These are phyloP conservation scores for Ophiosphaerella narmari DNA, from an alignment of 2,329 filamentous ascomycete genomes.

Conservation along the genomic window DNA sequence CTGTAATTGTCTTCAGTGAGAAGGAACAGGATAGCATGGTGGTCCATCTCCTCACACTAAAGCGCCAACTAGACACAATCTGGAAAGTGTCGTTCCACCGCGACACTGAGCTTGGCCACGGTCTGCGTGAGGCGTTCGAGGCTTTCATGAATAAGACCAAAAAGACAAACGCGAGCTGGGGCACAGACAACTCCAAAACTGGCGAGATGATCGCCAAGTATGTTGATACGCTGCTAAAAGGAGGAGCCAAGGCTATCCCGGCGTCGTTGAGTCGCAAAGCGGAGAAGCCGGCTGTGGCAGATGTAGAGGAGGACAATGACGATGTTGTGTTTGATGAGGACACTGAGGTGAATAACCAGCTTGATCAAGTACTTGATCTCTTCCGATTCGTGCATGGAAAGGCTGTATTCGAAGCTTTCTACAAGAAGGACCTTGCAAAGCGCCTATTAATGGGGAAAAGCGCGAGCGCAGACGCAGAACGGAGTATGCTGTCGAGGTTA, in stretches of 20 bases:
- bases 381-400: slow-evolving; percentile 98
- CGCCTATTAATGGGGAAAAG: slow-evolving; percentile 89
- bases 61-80: slow-evolving; percentile 76
- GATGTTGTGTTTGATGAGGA: slow-evolving; percentile 81
- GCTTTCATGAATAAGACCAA: slow-evolving; percentile 89
- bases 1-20: slow-evolving; percentile 78
- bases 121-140: slow-evolving; percentile 82
- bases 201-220: slow-evolving; percentile 99
- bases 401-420: slow-evolving; percentile 97
- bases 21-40: slow-evolving; percentile 85
- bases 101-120: slow-evolving; percentile 76
- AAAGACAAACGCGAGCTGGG: slow-evolving; percentile 71
- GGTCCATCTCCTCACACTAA: slow-evolving; percentile 76
- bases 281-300: slow-evolving; percentile 63
- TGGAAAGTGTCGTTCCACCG: slow-evolving; percentile 76
- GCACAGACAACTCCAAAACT: slow-evolving; percentile 86
- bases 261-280: slow-evolving; percentile 64
- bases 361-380: slow-evolving; percentile 90
- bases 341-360: slow-evolving; percentile 84
- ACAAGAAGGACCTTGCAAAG: slow-evolving; percentile 94
- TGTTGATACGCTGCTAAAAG: slow-evolving; percentile 84
- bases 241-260: slow-evolving; percentile 83
- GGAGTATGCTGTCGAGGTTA: slow-evolving; percentile 90
- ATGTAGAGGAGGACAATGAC: slow-evolving; percentile 63
- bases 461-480: slow-evolving; percentile 91